These are phyloP conservation scores for Graphilbum fragrans DNA, from an alignment of 2,329 filamentous ascomycete species.

Conservation along the genomic window DNA sequence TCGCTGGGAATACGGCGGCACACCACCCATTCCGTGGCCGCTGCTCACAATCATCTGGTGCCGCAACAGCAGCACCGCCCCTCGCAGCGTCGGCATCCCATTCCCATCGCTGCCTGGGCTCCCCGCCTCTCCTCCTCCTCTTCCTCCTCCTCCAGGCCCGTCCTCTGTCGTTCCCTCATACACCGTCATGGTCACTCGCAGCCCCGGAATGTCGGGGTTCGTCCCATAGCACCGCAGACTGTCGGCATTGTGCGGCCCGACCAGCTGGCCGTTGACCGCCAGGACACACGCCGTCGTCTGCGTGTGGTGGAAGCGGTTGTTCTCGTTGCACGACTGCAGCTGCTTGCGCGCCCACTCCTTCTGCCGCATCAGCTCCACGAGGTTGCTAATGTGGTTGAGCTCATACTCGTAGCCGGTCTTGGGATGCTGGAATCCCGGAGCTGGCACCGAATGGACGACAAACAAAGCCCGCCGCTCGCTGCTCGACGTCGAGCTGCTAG, in stretches of 20 bases:
- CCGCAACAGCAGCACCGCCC: constrained; percentile 3
- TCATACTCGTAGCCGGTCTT: constrained; percentile 12
- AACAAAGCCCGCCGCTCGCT: too few relatives aligned
- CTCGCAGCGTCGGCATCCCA: background rate
- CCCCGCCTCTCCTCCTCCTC: background rate
- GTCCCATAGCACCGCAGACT: constrained; percentile 11
- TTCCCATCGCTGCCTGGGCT: background rate
- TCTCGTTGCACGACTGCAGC: constrained; percentile 12
- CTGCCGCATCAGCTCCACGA: constrained; percentile 7
- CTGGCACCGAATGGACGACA: background rate
- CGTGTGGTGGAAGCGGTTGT: constrained; percentile 9
- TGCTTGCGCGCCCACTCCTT: constrained; percentile 9
- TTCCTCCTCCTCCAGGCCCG: background rate
- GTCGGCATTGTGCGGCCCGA: constrained; percentile 7
- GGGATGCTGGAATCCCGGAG: constrained; percentile 3
- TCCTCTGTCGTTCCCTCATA: constrained; percentile 1
- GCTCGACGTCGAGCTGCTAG: too few relatives aligned
- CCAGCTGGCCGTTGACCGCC: constrained; percentile 10
- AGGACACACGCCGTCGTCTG: constrained; percentile 11
- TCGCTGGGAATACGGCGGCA: background rate
- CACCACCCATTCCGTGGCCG: background rate
- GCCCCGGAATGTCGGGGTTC: constrained; percentile 6
- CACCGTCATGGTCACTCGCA: constrained; percentile 12
- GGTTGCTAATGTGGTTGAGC: constrained; percentile 10
- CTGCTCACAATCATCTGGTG: constrained; percentile 8